phyloP scores from a whole-genome alignment of 2,329 filamentous ascomycete genomes.

The Ophiostoma perfectum region DNA sequence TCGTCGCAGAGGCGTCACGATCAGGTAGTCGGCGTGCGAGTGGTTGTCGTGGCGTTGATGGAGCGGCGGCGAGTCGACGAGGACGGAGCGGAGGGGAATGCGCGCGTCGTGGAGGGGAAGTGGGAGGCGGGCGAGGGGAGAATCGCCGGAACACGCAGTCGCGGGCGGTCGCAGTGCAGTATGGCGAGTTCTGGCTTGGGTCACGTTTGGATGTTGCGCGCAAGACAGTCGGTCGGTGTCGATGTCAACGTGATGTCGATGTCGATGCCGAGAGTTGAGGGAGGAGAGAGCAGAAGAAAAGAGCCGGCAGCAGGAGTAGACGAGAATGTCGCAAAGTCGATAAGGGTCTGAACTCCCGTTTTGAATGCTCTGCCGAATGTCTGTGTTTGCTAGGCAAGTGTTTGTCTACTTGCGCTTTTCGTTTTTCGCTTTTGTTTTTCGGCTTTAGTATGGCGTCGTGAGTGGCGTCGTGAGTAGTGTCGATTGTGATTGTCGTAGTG shows the following conservation, averaged over 20 bases:
- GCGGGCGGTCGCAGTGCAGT: background rate
- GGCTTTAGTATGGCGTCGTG: background rate
- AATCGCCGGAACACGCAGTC: background rate
- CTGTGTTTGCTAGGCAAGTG: background rate
- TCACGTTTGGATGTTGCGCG: background rate
- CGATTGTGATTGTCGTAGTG: conserved; percentile 10
- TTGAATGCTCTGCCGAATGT: background rate
- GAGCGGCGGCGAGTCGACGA: background rate
- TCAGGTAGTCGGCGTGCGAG: no score
- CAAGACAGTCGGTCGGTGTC: no score
- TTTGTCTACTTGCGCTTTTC: conserved; percentile 7
- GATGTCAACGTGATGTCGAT: background rate
- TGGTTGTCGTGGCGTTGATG: background rate
- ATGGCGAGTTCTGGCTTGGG: background rate
- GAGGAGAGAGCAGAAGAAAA: background rate
- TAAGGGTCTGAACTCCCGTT: background rate
- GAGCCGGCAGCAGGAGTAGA: background rate
- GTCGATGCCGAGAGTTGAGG: background rate
- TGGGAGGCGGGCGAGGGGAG: background rate
- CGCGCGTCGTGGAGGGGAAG: background rate
- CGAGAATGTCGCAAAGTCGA: conserved; percentile 3
- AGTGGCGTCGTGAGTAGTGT: background rate
- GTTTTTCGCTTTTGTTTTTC: background rate
- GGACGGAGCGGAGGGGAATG: background rate
- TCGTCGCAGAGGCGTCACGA: background rate